Conservation (phyloP, 2,329 filamentous ascomycete genomes). For the Xylariaceae sp. region DNA sequence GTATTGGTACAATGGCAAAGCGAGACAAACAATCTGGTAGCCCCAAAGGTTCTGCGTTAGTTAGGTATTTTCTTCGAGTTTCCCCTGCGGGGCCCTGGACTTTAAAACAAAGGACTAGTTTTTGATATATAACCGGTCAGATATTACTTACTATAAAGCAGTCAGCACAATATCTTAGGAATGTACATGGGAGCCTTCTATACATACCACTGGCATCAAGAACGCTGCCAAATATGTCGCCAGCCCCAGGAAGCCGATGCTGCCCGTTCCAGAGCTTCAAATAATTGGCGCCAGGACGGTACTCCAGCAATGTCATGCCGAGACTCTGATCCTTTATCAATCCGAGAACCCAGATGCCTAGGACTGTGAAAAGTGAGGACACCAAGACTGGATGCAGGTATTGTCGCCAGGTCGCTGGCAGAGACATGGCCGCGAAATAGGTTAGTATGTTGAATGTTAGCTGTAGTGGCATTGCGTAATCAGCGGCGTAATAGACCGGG, state of each 20-base stretch:
- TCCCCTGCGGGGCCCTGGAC: too few species aligned
- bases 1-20: conserved; percentile 61
- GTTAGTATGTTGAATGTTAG: conserved; percentile 48
- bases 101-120: too few species aligned
- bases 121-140: too few species aligned
- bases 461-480: conserved; percentile 52
- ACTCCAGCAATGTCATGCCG: conserved; percentile 40
- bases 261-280: conserved; percentile 46
- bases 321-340: conserved; percentile 43
- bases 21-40: conserved; percentile 60
- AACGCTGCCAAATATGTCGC: conserved; percentile 52
- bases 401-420: conserved; percentile 48
- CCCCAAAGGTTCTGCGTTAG: too few species aligned
- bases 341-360: conserved; percentile 53
- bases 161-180: too few species aligned
- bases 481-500: conserved; percentile 51
- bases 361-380: conserved; percentile 51
- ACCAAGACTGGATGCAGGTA: conserved; percentile 59
- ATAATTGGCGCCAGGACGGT: conserved; percentile 54
- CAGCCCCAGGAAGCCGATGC: conserved; percentile 47
- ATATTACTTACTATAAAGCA: too few species aligned
- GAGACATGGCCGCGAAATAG: conserved; percentile 48
- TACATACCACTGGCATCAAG: conserved; percentile 47
- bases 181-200: too few species aligned
- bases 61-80: too few species aligned